Evolutionary conservation across 2,329 filamentous ascomycete species (phyloP), one percentile per base, ranked within the genome.

Genomic region (Rutstroemia sp.): DNA sequence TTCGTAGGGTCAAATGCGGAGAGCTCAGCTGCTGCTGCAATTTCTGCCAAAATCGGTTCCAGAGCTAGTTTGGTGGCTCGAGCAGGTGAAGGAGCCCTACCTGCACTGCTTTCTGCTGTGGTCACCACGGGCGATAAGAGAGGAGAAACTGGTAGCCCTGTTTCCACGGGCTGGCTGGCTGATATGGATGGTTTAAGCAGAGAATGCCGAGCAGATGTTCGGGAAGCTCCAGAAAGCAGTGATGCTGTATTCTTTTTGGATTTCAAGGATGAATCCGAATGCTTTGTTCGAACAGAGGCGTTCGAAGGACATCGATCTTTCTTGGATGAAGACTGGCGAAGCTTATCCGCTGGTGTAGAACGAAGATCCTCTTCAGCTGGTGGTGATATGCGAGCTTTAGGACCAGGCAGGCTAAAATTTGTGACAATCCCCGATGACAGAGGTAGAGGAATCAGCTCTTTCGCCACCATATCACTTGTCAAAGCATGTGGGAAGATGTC

Each of bases 351-450:
- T 8, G 53, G 25, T 14, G 17, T 7, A 16, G 47, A n/a, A 34
- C 19, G 12, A 16, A 9, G 30, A 30, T 19, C 12, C 14, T 56
- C 40, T 12, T 27, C 10, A 27, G 21, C 19, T 27, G 23, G 19
- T 27, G 23, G 23, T 14, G 10, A 23, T 23, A 27, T 5, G 39
- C 38, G 49, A 17, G 54, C n/a, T 40, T 61, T 64, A 23, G 62
- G 64, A 12, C 62, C 65, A 46, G 64, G 60, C 8, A 68, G 51
- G 50, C 63, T 66, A 48, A 68, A 68, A 34, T 65, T 68, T 7
- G 65, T 68, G 14, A 61, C 57, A 6, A 68, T 49, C 5, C 56
- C 58, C 6, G 65, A 60, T n/a, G 65, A 61, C 48, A 64, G 58
- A 2, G 51, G 51, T 5, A 16, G 44, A 25, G 39, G 40, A 8